Evolutionary conservation across 2,329 filamentous ascomycete genomes (phyloP).

Genomic region (Penicillium verrucosum): DNA sequence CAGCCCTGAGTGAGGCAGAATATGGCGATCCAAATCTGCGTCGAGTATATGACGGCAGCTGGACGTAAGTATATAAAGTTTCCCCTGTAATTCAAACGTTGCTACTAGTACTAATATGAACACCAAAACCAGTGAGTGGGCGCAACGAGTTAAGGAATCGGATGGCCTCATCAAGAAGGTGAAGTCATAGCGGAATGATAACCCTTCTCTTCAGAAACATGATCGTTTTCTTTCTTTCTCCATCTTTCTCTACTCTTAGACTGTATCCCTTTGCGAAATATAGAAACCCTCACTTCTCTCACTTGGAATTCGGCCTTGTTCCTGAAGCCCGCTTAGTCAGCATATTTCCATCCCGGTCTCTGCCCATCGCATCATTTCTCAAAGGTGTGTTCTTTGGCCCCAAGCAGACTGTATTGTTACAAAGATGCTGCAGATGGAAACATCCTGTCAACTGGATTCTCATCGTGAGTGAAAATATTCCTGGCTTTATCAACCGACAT

Average conservation of each 20-base stretch:
- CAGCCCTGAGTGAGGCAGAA: conserved; percentile 74
- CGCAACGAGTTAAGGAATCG: conserved; percentile 46
- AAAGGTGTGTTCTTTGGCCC: background rate
- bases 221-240: background rate
- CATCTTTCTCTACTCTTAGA: background rate
- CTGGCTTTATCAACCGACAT: conserved; percentile 2
- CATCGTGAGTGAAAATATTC: conserved; percentile 26
- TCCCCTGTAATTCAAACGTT: background rate
- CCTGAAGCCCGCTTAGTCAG: conserved; percentile 2
- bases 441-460: conserved; percentile 24
- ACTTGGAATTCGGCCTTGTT: background rate
- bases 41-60: conserved; percentile 90
- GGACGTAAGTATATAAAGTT: conserved; percentile 70
- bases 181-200: conserved; percentile 14
- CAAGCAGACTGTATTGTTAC: conserved; percentile 2
- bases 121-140: conserved; percentile 46
- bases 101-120: background rate
- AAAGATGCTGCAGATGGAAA: conserved; percentile 35
- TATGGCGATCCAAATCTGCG: conserved; percentile 66
- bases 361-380: conserved; percentile 9
- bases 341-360: background rate
- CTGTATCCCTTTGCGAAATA: conserved; percentile 1
- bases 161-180: conserved; percentile 47
- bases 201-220: background rate
- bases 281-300: conserved; percentile 2